Evolutionary conservation across 495 filamentous ascomycete genomes (phyloP).

Genomic region (Penicillium atrosanguineum): DNA sequence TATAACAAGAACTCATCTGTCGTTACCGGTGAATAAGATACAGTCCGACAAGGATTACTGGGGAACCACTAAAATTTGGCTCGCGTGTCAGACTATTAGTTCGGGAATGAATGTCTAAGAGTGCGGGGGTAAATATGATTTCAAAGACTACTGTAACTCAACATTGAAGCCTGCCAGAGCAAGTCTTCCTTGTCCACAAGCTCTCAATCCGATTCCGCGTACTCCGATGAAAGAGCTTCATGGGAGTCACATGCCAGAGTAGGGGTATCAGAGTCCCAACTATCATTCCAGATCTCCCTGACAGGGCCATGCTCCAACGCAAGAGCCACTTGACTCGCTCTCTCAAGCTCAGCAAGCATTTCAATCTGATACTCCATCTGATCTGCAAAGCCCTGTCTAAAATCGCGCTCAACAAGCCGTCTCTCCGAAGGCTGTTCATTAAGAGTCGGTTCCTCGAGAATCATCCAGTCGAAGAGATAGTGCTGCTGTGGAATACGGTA

Average conservation of each 20-base stretch:
- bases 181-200: neutral
- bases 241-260: neutral
- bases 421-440: slow-evolving; percentile 19
- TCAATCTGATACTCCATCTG: neutral
- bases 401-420: slow-evolving; percentile 30
- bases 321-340: neutral
- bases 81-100: neutral
- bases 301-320: neutral
- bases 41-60: too few species aligned
- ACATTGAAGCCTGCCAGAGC: neutral
- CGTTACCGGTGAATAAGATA: too few species aligned
- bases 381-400: slow-evolving; percentile 13
- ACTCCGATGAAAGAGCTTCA: neutral
- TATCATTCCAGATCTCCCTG: neutral
- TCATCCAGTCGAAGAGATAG: slow-evolving; percentile 6
- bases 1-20: too few species aligned
- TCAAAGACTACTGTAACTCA: slow-evolving; percentile 3
- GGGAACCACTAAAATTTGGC: neutral
- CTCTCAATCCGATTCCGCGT: neutral
- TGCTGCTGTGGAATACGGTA: neutral
- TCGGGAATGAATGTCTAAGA: slow-evolving; percentile 6
- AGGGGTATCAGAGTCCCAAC: neutral
- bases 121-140: slow-evolving; percentile 8
- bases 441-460: slow-evolving; percentile 5
- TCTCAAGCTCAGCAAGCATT: neutral